Conservation (phyloP, 495 filamentous ascomycete species). For the Trichoderma virens region DNA sequence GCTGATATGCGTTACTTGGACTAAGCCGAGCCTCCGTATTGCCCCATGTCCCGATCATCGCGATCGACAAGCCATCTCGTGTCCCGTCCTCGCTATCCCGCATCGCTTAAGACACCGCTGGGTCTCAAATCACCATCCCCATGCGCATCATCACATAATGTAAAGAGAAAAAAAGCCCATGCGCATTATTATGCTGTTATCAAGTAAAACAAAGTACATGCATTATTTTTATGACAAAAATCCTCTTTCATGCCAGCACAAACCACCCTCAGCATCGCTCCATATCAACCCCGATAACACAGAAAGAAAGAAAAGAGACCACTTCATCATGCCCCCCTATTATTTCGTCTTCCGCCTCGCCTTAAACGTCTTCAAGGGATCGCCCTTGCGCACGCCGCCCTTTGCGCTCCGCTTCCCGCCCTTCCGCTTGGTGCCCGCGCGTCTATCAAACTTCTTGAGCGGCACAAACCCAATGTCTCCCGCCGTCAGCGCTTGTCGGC, state of each 20-base stretch:
- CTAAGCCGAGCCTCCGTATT: too few species aligned
- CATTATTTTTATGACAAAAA: too few species aligned
- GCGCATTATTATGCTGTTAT: too few species aligned
- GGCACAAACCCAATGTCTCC: constrained; percentile 65
- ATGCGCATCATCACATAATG: too few species aligned
- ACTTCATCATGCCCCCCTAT: background rate
- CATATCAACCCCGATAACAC: background rate
- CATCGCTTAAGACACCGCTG: too few species aligned
- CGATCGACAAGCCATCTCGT: background rate
- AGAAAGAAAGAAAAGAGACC: background rate
- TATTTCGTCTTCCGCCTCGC: constrained; percentile 37
- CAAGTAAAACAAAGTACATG: too few species aligned
- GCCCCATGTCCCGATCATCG: background rate
- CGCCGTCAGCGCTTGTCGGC: constrained; percentile 54
- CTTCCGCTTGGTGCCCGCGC: constrained; percentile 58
- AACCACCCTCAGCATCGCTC: background rate
- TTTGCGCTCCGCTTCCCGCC: constrained; percentile 55
- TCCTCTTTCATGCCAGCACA: too few species aligned
- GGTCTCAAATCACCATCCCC: too few species aligned
- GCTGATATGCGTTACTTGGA: too few species aligned
- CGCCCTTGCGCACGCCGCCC: constrained; percentile 46
- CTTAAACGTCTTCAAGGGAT: constrained; percentile 90
- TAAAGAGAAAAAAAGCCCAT: too few species aligned
- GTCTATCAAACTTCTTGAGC: constrained; percentile 52
- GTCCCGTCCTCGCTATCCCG: too few species aligned